Conservation (phyloP, 179 eudicot species). For the Actinidia chinensis region DNA sequence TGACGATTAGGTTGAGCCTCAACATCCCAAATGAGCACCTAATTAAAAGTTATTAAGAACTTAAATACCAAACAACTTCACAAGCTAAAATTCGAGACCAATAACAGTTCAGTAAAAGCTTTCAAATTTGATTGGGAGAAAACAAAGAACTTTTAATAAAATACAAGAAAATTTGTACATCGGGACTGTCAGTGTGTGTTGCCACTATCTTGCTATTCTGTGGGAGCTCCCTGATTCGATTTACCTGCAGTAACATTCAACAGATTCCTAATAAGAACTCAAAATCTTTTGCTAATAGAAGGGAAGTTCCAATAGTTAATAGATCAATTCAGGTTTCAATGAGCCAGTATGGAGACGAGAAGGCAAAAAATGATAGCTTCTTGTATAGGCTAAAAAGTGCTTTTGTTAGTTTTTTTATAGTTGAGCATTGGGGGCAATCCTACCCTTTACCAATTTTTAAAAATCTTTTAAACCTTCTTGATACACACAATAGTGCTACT, state of each 20-base stretch:
- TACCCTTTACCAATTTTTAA: too few species aligned
- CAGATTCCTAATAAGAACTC: background rate
- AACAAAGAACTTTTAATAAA: background rate
- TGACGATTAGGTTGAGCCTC: constrained; percentile 92
- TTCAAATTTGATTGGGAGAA: constrained; percentile 1
- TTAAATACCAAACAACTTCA: background rate
- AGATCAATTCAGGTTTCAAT: background rate
- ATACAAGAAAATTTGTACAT: constrained; percentile 47
- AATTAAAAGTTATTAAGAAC: background rate
- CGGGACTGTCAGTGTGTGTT: constrained; percentile 97
- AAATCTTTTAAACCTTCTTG: too few species aligned
- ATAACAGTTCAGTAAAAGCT: background rate
- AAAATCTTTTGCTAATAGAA: background rate
- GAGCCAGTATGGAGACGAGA: background rate
- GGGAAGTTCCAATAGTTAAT: background rate
- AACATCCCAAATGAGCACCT: constrained; percentile 97
- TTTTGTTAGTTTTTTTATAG: too few species aligned
- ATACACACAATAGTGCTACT: too few species aligned
- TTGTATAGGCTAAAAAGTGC: too few species aligned
- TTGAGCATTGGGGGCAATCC: too few species aligned
- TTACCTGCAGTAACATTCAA: constrained; percentile 60
- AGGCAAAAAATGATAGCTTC: too few species aligned
- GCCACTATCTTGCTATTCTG: constrained; percentile 95
- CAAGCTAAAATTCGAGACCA: background rate
- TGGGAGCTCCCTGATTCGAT: constrained; percentile 94